Conservation (phyloP, 768 basidiomycete genomes). For the Favolaschia claudopus region DNA sequence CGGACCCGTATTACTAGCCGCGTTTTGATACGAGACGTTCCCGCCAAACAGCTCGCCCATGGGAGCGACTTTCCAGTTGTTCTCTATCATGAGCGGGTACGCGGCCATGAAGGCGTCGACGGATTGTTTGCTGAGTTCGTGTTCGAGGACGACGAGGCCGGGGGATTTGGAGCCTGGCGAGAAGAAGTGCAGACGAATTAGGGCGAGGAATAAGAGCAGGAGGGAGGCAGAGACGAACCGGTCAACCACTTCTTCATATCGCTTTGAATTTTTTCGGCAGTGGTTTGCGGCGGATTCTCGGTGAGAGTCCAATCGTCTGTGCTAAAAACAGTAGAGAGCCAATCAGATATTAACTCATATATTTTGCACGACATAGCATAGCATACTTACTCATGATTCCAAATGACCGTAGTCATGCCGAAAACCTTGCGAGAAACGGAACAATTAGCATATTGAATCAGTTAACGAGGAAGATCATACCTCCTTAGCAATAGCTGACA, state of each 20-base stretch:
- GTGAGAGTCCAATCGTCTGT: conserved; percentile 30
- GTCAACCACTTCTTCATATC: not conserved
- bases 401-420: conserved; percentile 45
- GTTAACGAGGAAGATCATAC: conserved; percentile 42
- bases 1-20: conserved; percentile 41
- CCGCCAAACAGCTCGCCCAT: conserved; percentile 53
- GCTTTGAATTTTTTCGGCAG: not conserved
- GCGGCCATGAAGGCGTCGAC: conserved; percentile 72
- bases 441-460: not conserved
- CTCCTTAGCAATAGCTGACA: conserved; percentile 70
- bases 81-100: conserved; percentile 65
- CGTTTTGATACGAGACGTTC: conserved; percentile 56
- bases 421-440: conserved; percentile 57
- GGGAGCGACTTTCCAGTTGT: conserved; percentile 76
- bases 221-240: not conserved
- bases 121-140: conserved; percentile 70
- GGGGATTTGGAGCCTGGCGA: conserved; percentile 63
- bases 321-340: not conserved
- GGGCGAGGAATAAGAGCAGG: not conserved
- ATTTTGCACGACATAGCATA: not conserved
- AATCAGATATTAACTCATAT: not conserved
- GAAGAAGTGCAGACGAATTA: not conserved
- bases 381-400: conserved; percentile 52
- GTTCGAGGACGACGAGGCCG: conserved; percentile 84
- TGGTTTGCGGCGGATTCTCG: not conserved